These are phyloP conservation scores for Nicotiana obtusifolia DNA, from an alignment of 257 asterid species.

Conservation along the genomic window DNA sequence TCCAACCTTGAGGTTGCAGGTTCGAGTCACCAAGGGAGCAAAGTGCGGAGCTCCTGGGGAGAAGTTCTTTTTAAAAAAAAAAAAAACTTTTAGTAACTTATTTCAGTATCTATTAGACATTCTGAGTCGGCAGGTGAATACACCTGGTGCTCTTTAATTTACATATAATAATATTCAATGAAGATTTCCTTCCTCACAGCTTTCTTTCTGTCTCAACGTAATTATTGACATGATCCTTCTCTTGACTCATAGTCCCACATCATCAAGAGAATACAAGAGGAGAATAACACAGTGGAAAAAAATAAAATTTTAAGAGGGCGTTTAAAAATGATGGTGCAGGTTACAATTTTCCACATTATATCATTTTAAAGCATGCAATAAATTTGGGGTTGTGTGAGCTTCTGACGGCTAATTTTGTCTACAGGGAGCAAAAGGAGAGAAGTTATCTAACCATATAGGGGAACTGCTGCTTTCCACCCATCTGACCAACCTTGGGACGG, in stretches of 20 bases:
- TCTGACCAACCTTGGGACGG: constrained; percentile 66
- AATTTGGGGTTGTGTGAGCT: not conserved
- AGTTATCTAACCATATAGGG: constrained; percentile 71
- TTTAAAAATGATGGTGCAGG: not conserved
- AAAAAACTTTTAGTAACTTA: not conserved
- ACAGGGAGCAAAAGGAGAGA: constrained; percentile 6
- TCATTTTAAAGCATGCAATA: not conserved
- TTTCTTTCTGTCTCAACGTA: not conserved
- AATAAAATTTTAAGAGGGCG: not conserved
- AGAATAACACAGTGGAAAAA: not conserved
- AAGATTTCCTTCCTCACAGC: not conserved
- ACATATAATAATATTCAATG: not conserved
- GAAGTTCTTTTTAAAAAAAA: no score
- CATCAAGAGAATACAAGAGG: not conserved
- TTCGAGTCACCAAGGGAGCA: no score
- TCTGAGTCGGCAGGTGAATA: not conserved
- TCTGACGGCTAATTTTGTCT: not conserved
- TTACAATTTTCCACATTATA: not conserved
- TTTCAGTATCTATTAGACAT: not conserved
- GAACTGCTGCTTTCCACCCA: constrained; percentile 85
- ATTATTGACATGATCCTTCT: not conserved
- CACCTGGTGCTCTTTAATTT: not conserved
- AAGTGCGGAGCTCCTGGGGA: no score
- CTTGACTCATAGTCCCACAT: not conserved
- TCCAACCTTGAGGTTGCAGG: no score